Conservation (phyloP, 2,329 filamentous ascomycete species). For the Alternaria ventricosa region DNA sequence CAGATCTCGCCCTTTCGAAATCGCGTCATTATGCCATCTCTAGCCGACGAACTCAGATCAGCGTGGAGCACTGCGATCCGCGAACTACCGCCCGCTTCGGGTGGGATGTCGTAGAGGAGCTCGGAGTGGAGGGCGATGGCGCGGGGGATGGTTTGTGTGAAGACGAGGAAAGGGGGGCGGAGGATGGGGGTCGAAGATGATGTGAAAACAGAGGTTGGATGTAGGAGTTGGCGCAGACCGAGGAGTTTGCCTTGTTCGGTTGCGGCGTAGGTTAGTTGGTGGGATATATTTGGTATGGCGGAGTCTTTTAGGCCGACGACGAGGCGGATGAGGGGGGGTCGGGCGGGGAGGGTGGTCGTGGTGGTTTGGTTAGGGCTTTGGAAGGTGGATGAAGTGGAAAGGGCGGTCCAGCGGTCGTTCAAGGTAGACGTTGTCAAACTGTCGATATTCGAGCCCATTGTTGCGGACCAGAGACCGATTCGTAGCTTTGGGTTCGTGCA, state of each 20-base stretch:
- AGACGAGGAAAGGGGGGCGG: constrained; percentile 89
- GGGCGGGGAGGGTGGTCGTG: constrained; percentile 25
- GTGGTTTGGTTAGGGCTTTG: constrained; percentile 28
- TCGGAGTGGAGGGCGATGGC: constrained; percentile 88
- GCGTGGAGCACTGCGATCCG: constrained; percentile 92
- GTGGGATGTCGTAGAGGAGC: constrained; percentile 91
- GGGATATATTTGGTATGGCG: constrained; percentile 88
- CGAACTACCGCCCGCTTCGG: constrained; percentile 81
- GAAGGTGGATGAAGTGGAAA: constrained; percentile 49
- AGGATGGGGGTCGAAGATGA: constrained; percentile 57
- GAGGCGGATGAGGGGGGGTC: constrained; percentile 71
- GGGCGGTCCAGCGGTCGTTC: constrained; percentile 45
- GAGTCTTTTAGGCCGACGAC: constrained; percentile 98
- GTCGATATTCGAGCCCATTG: constrained; percentile 94
- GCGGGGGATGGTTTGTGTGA: constrained; percentile 93
- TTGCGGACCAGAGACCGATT: constrained; percentile 91
- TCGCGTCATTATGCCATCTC: constrained; percentile 81
- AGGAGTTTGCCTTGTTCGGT: constrained; percentile 94
- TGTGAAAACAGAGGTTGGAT: constrained; percentile 68
- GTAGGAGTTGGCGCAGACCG: constrained; percentile 85
- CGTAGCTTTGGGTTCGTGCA: constrained; percentile 74
- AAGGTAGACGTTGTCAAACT: constrained; percentile 71
- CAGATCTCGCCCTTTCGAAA: constrained; percentile 94
- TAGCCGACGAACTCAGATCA: constrained; percentile 75
- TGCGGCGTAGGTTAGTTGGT: constrained; percentile 88